Conservation (phyloP, 1,284 basidiomycete species). For the Rhodotorula sp. region DNA sequence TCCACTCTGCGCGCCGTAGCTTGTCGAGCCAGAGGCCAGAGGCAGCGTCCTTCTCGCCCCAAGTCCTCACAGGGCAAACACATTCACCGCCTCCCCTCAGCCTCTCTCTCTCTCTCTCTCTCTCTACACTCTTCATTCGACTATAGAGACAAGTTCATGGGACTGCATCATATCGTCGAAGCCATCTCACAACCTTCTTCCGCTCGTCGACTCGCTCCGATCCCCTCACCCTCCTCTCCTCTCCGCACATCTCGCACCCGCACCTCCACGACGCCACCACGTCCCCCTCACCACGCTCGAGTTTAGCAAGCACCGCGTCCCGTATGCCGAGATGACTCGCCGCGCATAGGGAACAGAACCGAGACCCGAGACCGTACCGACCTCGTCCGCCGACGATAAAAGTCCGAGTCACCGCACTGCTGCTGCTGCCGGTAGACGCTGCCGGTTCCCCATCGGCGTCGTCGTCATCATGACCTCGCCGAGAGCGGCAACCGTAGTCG, state of each 20-base stretch:
- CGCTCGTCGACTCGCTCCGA: not conserved
- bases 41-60: too few species aligned
- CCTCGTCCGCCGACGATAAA: conserved; percentile 20
- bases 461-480: too few species aligned
- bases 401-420: conserved; percentile 1
- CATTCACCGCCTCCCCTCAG: too few species aligned
- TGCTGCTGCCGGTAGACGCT: not conserved
- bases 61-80: too few species aligned
- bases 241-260: conserved; percentile 7
- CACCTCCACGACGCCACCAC: conserved; percentile 3
- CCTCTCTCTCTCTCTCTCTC: too few species aligned
- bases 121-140: too few species aligned
- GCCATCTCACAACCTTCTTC: conserved; percentile 1
- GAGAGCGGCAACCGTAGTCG: too few species aligned
- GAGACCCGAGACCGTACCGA: not conserved
- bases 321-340: conserved; percentile 15
- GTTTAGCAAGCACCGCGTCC: not conserved
- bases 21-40: too few species aligned
- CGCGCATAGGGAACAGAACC: conserved; percentile 25
- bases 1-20: too few species aligned
- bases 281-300: not conserved
- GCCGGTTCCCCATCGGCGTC: too few species aligned
- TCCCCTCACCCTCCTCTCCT: conserved; percentile 17
- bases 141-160: too few species aligned
- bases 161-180: too few species aligned